Evolutionary conservation across 345 rosid species (phyloP), one percentile per base, ranked within the genome.

Genomic region (Lepidium africanum): DNA sequence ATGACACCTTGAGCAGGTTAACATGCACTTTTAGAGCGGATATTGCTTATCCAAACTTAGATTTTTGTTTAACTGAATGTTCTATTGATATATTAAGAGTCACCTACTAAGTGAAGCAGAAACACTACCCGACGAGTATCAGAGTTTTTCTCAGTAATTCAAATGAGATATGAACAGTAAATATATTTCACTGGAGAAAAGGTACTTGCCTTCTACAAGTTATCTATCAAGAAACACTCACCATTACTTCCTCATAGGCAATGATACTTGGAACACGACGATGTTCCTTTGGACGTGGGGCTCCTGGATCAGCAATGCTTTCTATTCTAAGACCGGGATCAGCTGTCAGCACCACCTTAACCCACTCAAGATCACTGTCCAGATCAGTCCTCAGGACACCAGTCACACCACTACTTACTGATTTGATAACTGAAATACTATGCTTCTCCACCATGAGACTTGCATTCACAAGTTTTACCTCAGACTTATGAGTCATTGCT

Each of bases 261-360:
- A 94, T 78, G 15, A 92, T 94, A 83, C 97, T 94, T 32, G 99
- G 97, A 77, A 94, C 97, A 74, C 99, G 99, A 13, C 97, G 96
- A 76, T 94, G 99, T 77, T 94, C 96, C 84, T 85, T 91, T 38
- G 86, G 78, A 73, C 87, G 84, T 47, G 81, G 74, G 54, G 58
- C 71, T 47, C 77, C 79, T 80, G 75, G 90, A 63, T 81, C 86
- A 60, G 83, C 86, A 77, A 85, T 83, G 50, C 83, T 84, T 63
- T 77, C 90, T 91, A 94, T 84, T 79, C 81, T 74, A 60, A 79
- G 80, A 32, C 89, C 90, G 54, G 90, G 83, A 74, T 94, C 96
- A 45, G 96, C 93, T 54, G 84, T 81, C 79, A 94, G 73, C 57
- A 89, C 93, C 63, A 94, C 93, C 79, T 88, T 84, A 61, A 94